Percentiles rank a stretch among this genome's conserved stretches.
phyloP scores from a whole-genome alignment of 108 stramenopile species.

The Stephanodiscus triporus region DNA sequence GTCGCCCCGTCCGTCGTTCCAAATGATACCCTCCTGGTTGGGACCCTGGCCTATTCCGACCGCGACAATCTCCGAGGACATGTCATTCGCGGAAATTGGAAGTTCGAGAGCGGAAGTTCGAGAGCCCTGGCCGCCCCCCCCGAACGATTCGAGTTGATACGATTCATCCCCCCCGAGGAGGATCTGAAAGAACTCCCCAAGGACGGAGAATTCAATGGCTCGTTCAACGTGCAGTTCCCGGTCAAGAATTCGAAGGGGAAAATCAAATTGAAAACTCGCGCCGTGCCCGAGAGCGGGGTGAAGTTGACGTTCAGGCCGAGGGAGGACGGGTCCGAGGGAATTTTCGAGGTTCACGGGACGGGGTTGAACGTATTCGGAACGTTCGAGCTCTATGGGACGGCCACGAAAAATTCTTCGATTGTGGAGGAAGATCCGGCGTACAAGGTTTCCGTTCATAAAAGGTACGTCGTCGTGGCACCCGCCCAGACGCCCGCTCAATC shows the following conservation, averaged over 20 bases:
- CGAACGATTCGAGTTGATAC: slow-evolving; percentile 81
- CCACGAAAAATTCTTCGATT: slow-evolving; percentile 39
- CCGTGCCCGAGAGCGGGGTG: slow-evolving; percentile 76
- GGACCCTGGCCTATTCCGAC: slow-evolving; percentile 62
- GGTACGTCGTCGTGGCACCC: slow-evolving; percentile 50
- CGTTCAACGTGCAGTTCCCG: slow-evolving; percentile 71
- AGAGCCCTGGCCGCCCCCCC: slow-evolving; percentile 64
- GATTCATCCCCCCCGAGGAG: slow-evolving; percentile 66
- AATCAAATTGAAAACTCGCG: slow-evolving; percentile 67
- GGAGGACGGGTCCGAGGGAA: slow-evolving; percentile 21
- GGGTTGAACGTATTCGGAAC: slow-evolving; percentile 81
- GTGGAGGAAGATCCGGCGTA: slow-evolving; percentile 60
- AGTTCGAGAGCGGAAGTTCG: slow-evolving; percentile 88
- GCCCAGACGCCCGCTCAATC: neutral
- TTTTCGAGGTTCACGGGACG: slow-evolving; percentile 66
- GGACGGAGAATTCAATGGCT: slow-evolving; percentile 85
- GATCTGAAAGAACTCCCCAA: slow-evolving; percentile 65
- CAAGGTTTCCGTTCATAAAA: slow-evolving; percentile 66
- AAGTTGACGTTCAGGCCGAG: slow-evolving; percentile 67
- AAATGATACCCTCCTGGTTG: no score
- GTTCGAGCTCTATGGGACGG: slow-evolving; percentile 76
- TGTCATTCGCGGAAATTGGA: slow-evolving; percentile 87
- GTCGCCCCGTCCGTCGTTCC: no score
- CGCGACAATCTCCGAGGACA: slow-evolving; percentile 70
- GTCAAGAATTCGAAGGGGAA: slow-evolving; percentile 77